Evolutionary conservation across 176 grass and related monocot genomes (phyloP).

Genomic region (Ensete glaucum): DNA sequence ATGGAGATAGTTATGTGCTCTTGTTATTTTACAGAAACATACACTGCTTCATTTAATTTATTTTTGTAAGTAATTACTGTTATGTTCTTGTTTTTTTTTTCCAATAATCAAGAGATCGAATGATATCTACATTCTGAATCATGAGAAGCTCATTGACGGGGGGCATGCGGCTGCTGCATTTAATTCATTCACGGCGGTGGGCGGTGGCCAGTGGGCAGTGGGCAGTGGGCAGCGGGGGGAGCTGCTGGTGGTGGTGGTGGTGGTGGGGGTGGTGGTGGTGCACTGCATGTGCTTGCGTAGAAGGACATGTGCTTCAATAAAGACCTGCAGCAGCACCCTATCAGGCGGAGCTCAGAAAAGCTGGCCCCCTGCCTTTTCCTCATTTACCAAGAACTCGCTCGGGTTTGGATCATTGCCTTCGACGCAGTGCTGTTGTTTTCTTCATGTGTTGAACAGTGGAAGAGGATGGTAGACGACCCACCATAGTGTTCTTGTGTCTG

Average conservation of each 20-base stretch:
- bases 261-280: not conserved
- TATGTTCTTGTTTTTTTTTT: too few relatives aligned
- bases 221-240: too few relatives aligned
- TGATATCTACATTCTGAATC: too few relatives aligned
- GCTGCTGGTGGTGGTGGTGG: not conserved
- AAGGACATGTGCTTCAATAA: constrained; percentile 14
- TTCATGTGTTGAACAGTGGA: not conserved
- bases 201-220: too few relatives aligned
- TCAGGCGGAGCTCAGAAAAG: constrained; percentile 16
- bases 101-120: too few relatives aligned
- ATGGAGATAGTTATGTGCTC: too few relatives aligned
- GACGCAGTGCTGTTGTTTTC: not conserved
- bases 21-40: too few relatives aligned
- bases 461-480: not conserved
- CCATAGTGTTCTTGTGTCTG: not conserved
- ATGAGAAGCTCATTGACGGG: too few relatives aligned
- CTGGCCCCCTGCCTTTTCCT: constrained; percentile 3
- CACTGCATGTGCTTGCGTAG: constrained; percentile 14
- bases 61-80: too few relatives aligned
- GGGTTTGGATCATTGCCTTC: constrained; percentile 12
- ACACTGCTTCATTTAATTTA: too few relatives aligned
- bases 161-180: too few relatives aligned
- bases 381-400: constrained; percentile 18
- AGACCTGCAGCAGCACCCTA: not conserved
- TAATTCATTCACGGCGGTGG: too few relatives aligned